Percentiles rank a stretch among this genome's conserved stretches.
phyloP scores from a whole-genome alignment of 2,329 filamentous ascomycete species.

The Blumeria hordei region DNA sequence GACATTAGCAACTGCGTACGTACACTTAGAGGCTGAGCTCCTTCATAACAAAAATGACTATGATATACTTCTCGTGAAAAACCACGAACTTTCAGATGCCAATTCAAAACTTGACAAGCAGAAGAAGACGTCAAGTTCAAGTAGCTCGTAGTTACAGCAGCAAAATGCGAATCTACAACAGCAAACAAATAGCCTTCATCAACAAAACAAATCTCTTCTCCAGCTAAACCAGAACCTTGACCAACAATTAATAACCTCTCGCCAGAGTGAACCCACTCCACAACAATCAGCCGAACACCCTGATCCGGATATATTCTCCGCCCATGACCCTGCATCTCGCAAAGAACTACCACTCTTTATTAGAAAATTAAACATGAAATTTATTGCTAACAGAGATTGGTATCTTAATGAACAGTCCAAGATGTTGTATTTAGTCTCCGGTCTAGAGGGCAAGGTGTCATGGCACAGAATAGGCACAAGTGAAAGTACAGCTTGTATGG shows the following conservation, averaged over 20 bases:
- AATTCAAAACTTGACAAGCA: not conserved
- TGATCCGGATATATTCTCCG: not conserved
- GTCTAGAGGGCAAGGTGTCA: not conserved
- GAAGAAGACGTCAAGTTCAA: not conserved
- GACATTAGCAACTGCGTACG: not conserved
- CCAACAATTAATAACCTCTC: not conserved
- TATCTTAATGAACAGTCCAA: not conserved
- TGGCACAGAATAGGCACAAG: too few species aligned
- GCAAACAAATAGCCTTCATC: not conserved
- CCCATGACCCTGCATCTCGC: not conserved
- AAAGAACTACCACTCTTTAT: not conserved
- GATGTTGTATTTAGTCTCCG: not conserved
- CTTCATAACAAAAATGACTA: not conserved
- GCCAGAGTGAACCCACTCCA: not conserved
- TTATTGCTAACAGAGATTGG: not conserved
- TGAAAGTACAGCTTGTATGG: too few species aligned
- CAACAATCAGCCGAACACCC: not conserved
- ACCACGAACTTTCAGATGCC: not conserved
- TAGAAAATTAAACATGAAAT: not conserved
- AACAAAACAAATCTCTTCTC: not conserved
- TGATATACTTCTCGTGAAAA: not conserved
- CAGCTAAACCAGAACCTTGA: conserved; percentile 1
- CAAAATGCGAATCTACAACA: not conserved
- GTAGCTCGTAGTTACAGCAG: not conserved
- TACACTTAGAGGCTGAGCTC: not conserved